Evolutionary conservation across 2,329 filamentous ascomycete genomes (phyloP), one percentile per base, ranked within the genome.

Genomic region (Cryphonectria nitschkei): DNA sequence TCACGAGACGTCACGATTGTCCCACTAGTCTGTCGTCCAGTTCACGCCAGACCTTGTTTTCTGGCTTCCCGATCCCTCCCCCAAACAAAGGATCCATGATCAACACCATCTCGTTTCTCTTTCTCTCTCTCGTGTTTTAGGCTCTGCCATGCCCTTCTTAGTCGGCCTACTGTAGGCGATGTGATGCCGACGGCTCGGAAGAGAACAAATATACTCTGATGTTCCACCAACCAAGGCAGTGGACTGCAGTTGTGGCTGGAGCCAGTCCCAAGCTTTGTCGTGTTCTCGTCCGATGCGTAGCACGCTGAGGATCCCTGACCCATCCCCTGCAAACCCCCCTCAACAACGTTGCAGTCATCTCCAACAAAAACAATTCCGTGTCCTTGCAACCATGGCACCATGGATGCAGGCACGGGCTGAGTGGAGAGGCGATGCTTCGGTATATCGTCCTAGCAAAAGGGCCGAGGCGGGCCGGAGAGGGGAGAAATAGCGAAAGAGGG

Each of bases 151-250:
- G 16, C 14, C 32, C 34, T 37, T 60, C 19, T 37, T n/a, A 60
- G 16, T 32, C 32, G 56, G 5, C 19, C 8, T 60, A 32, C 54
- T 32, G 8, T 34, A 39, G 2, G 22, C 19, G 16, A n/a, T 43
- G 37, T 61, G 58, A 61, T 61, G 58, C 32, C 54, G 16, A 32
- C 26, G 26, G 54, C 26, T 13, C 54, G 54, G n/a, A 26, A 14
- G 37, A 39, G 11, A 29, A 26, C 26, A 56, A 26, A 9, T 32
- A 19, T 13, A 32, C 26, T 26, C 29, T 58, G 26, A 58, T 50
- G 58, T 61, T 61, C 58, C 58, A 61, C 58, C 32, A 61, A 61
- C 58, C 58, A 61, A 61, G 13, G 29, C 6, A n/a, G 19, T 9
- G 9, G 11, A 39, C 1, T 39, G 37, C 6, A n/a, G 46, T n/a